Evolutionary conservation across 1,284 basidiomycete species (phyloP).

Genomic region (Apiotrichum gamsii): DNA sequence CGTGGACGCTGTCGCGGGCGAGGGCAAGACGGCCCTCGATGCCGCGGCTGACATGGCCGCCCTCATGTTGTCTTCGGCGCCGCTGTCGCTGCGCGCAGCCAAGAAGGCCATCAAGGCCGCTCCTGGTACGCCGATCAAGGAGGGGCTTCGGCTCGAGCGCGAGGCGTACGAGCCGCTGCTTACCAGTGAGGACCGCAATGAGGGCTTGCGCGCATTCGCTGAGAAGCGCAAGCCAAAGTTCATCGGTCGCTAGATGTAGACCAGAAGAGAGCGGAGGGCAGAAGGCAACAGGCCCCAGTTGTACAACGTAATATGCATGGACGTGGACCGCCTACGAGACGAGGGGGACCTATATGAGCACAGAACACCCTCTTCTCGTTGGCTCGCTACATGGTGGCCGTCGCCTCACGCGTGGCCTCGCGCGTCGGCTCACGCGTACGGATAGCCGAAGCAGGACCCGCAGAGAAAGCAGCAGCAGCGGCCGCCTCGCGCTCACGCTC

Average conservation of each 20-base stretch:
- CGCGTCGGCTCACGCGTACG: too few relatives aligned
- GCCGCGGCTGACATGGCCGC: slow-evolving; percentile 26
- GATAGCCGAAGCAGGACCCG: too few relatives aligned
- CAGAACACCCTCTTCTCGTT: too few relatives aligned
- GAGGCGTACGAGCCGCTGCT: slow-evolving; percentile 80
- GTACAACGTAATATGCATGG: too few relatives aligned
- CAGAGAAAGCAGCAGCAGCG: neutral
- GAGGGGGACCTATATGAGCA: too few relatives aligned
- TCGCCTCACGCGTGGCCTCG: too few relatives aligned
- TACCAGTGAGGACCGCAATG: slow-evolving; percentile 67
- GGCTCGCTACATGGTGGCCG: too few relatives aligned
- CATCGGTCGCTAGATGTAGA: slow-evolving; percentile 54
- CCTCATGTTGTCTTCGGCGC: slow-evolving; percentile 53
- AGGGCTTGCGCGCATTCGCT: slow-evolving; percentile 81
- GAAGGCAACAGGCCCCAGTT: too few relatives aligned
- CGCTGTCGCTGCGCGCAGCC: slow-evolving; percentile 78
- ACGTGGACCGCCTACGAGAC: too few relatives aligned
- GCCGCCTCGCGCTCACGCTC: neutral
- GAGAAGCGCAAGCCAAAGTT: slow-evolving; percentile 81
- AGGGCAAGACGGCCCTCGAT: slow-evolving; percentile 24
- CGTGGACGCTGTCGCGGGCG: slow-evolving; percentile 55
- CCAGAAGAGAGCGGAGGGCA: too few relatives aligned
- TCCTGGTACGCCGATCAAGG: slow-evolving; percentile 66
- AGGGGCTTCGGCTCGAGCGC: slow-evolving; percentile 81
- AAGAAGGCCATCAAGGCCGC: slow-evolving; percentile 82